A percentile compares a stretch with the other conserved stretches of the same genome.
Conservation (phyloP, 495 filamentous ascomycete species). For the Hyaloscypha variabilis region DNA sequence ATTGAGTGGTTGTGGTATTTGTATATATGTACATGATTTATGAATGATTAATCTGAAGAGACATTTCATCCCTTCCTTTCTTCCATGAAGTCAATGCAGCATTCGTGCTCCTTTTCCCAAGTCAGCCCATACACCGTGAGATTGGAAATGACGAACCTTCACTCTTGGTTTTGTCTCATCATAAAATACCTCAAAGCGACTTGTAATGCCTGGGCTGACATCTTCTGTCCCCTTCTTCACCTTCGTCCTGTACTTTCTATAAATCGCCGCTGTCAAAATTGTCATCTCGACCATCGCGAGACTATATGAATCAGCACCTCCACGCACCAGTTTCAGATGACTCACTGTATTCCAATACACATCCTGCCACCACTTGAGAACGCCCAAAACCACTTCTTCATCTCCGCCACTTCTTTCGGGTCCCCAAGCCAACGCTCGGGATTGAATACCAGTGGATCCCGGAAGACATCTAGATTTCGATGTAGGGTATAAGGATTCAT, state of each 20-base stretch:
- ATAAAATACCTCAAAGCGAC: constrained; percentile 44
- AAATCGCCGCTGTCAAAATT: constrained; percentile 40
- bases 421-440: constrained; percentile 33
- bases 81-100: constrained; percentile 15
- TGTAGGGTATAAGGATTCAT: constrained; percentile 71
- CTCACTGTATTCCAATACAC: constrained; percentile 41
- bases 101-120: constrained; percentile 22
- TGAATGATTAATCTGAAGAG: too few species aligned
- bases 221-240: constrained; percentile 27
- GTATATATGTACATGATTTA: constrained; percentile 2
- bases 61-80: neutral
- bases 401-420: constrained; percentile 37
- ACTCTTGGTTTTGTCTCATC: constrained; percentile 34
- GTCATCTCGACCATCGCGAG: constrained; percentile 48
- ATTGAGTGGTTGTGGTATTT: constrained; percentile 38
- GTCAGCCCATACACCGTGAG: too few species aligned
- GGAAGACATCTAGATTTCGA: constrained; percentile 61
- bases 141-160: constrained; percentile 5
- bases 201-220: constrained; percentile 38
- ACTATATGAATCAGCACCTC: constrained; percentile 25
- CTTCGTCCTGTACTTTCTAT: constrained; percentile 37
- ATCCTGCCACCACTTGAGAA: constrained; percentile 37
- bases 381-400: constrained; percentile 44
- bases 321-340: neutral
- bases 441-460: constrained; percentile 43